A percentile compares a stretch with the other conserved stretches of the same genome.
Evolutionary conservation across 192 early-diverging fungal genomes (phyloP).

Genomic region (Podila clonocystis): DNA sequence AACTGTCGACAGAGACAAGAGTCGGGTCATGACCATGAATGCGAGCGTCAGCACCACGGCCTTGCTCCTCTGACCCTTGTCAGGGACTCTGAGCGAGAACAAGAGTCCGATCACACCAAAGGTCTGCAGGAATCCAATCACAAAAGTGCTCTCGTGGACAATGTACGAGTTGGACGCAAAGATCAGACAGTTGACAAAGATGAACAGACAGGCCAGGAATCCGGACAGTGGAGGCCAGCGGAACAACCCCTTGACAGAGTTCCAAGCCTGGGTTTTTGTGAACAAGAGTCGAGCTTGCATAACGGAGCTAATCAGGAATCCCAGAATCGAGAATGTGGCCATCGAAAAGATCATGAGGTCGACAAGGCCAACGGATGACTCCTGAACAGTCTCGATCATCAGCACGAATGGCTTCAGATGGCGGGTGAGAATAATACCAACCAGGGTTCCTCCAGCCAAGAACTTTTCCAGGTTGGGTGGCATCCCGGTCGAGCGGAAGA

Average conservation of each 20-base stretch:
- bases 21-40: conserved; percentile 67
- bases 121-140: conserved; percentile 70
- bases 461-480: conserved; percentile 24
- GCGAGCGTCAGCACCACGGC: conserved; percentile 53
- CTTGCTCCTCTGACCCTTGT: conserved; percentile 45
- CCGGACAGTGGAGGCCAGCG: conserved; percentile 32
- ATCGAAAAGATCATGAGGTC: conserved; percentile 54
- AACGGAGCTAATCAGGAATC: conserved; percentile 24
- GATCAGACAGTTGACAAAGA: conserved; percentile 66
- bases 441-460: conserved; percentile 24
- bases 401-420: conserved; percentile 20
- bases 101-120: conserved; percentile 62
- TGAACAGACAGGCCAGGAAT: conserved; percentile 55
- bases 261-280: conserved; percentile 3
- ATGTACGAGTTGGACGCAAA: conserved; percentile 93
- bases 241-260: conserved; percentile 14
- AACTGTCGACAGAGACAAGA: conserved; percentile 70
- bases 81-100: conserved; percentile 32
- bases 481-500: conserved; percentile 19
- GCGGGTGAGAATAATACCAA: conserved; percentile 22
- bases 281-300: conserved; percentile 5
- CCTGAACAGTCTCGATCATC: conserved; percentile 15
- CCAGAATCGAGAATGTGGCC: conserved; percentile 45
- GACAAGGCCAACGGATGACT: conserved; percentile 33
- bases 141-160: conserved; percentile 83